Percentiles rank a stretch among this genome's conserved stretches.
Evolutionary conservation across 2,329 filamentous ascomycete species (phyloP).

Genomic region (Aspergillus cejpii): DNA sequence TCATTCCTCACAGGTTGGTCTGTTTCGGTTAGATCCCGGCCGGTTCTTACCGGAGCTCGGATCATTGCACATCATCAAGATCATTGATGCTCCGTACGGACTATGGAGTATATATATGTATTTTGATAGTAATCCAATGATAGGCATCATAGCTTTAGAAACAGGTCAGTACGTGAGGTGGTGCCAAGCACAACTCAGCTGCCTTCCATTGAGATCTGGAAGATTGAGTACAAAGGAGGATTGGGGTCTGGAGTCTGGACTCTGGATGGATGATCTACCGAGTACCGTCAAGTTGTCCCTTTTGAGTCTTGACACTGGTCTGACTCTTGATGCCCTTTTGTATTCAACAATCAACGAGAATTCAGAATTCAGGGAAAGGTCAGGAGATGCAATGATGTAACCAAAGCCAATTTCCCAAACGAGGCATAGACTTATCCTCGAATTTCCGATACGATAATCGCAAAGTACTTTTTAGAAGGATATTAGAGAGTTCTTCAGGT

Average conservation of each 20-base stretch:
- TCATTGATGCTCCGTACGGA: background rate
- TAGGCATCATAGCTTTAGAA: background rate
- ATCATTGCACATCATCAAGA: slow-evolving; percentile 6
- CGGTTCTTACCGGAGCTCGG: slow-evolving; percentile 11
- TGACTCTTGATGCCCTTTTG: no score
- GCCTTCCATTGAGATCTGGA: no score
- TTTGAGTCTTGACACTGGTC: background rate
- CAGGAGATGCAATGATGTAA: background rate
- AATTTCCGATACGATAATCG: background rate
- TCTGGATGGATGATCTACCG: slow-evolving; percentile 10
- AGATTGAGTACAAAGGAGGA: no score
- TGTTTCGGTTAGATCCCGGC: slow-evolving; percentile 15
- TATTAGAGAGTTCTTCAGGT: slow-evolving; percentile 11
- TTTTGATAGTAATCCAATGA: background rate
- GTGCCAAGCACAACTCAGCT: no score
- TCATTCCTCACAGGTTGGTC: slow-evolving; percentile 4
- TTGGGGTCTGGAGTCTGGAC: background rate
- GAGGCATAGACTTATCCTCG: background rate
- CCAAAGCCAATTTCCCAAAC: background rate
- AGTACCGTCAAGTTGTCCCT: slow-evolving; percentile 2
- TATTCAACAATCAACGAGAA: background rate
- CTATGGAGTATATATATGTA: background rate
- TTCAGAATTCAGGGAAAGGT: background rate
- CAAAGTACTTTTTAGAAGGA: background rate
- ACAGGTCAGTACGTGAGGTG: no score